Percentiles rank a stretch among this genome's conserved stretches.
Evolutionary conservation across 306 rosid species (phyloP).

Genomic region (Aeschynomene evenia): DNA sequence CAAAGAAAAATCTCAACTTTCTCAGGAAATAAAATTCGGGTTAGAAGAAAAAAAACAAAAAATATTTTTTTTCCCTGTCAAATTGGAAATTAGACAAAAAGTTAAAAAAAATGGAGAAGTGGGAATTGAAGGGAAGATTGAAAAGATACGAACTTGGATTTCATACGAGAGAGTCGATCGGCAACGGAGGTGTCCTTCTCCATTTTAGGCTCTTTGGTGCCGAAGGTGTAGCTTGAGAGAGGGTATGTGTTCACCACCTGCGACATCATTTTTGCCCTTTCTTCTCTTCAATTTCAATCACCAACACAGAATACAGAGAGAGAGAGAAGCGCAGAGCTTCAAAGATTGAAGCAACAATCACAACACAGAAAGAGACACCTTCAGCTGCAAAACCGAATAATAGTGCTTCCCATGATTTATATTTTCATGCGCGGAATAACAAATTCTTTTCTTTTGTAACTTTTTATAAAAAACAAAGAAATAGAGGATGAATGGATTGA

Average conservation of each 20-base stretch:
- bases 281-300: not conserved
- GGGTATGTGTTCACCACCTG: constrained; percentile 76
- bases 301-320: no score
- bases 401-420: no score
- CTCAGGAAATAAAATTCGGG: not conserved
- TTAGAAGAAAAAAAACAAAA: not conserved
- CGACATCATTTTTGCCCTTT: constrained; percentile 34
- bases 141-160: constrained; percentile 55
- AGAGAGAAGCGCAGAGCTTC: not conserved
- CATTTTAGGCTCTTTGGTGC: constrained; percentile 79
- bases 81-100: not conserved
- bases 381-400: no score
- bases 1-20: not conserved
- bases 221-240: constrained; percentile 74
- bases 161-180: constrained; percentile 85
- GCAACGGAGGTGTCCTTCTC: constrained; percentile 84
- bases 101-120: not conserved
- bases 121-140: not conserved
- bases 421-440: no score
- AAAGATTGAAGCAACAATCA: no score
- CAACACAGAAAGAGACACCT: not conserved
- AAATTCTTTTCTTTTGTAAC: no score
- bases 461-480: no score
- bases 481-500: no score
- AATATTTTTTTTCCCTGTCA: not conserved